Percentiles rank a stretch among this genome's conserved stretches.
phyloP scores from a whole-genome alignment of 306 rosid species.

The Canavalia gladiata region DNA sequence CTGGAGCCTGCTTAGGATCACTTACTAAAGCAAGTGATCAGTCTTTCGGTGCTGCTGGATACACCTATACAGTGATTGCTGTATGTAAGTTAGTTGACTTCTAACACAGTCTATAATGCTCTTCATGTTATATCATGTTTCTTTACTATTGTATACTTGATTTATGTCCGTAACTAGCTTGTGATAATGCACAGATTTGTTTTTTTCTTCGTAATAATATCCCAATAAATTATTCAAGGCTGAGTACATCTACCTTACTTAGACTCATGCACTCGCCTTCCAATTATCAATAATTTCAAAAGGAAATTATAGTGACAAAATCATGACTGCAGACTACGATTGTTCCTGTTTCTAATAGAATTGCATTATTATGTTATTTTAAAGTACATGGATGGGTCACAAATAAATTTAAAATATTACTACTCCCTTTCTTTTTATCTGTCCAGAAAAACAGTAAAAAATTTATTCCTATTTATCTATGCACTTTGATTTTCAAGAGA shows the following conservation, averaged over 20 bases:
- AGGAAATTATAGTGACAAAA: background rate
- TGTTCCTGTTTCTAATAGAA: background rate
- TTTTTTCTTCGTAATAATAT: background rate
- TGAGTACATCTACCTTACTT: background rate
- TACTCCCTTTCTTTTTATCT: background rate
- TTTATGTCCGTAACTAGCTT: constrained; percentile 6
- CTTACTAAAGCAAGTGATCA: constrained; percentile 64
- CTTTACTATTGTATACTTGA: background rate
- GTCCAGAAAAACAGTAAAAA: too few species aligned
- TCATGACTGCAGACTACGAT: background rate
- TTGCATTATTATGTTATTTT: background rate
- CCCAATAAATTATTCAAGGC: background rate
- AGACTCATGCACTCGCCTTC: background rate
- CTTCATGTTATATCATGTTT: constrained; percentile 1
- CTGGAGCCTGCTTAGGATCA: constrained; percentile 92
- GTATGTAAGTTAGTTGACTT: constrained; percentile 68
- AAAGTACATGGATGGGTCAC: background rate
- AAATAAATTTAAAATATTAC: background rate
- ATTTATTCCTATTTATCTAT: too few species aligned
- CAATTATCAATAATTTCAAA: background rate
- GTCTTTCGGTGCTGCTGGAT: constrained; percentile 70
- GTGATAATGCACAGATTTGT: background rate
- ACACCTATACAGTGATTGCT: constrained; percentile 77
- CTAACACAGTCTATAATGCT: background rate
- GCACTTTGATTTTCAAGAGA: too few species aligned